Base-by-base conservation (phyloP, 2,329 filamentous ascomycete species). In the Trichoderma afroharzianum region DNA sequence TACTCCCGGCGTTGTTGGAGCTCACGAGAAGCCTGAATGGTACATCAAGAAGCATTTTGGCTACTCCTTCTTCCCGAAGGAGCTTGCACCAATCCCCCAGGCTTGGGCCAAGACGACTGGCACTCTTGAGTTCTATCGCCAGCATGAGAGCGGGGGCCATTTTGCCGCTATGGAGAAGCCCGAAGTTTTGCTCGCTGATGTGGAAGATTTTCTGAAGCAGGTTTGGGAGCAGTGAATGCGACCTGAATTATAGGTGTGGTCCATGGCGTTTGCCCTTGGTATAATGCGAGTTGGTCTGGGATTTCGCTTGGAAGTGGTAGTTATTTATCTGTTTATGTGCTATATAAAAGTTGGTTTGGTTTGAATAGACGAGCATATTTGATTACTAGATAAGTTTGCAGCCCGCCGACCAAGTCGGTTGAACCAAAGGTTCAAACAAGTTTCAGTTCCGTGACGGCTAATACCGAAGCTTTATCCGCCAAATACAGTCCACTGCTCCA, bases 91-190 rank as follows among this genome's bases (percentile, higher is more conserved):
- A 24, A 66, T 66, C 14, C 68, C 68, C 2, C 47, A 30, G 14
- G 36, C 68, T 32, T 71, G 68, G 68, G 61, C 36, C 11, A 26
- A 43, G 12, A 59, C 62, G 2, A 64, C 62, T 6, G 68, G 68
- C 3, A 63, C 32, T 24, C 61, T 71, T 4, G 24, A 43, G 18
- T 67, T 66, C 14, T 64, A 71, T 15, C 61, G 62, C 6, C 33
- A 64, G 24, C 68, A 71, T 58, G 32, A 64, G 7, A 64, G 68
- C 5, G 62, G 68, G 26, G 68, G 68, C 1, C 68, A 71, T 28
- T 67, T 71, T 50, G 68, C 68, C 7, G 68, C 68, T 7, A 43
- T 71, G 50, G 68, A 71, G 15, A 71, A 43, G 26, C 62, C 68
- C 3, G 28, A 67, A 18, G 36, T 43, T 15, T 14, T 71, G 21